Base-by-base conservation (phyloP, 164 flowering plant genomes). In the Macadamia tetraphylla region DNA sequence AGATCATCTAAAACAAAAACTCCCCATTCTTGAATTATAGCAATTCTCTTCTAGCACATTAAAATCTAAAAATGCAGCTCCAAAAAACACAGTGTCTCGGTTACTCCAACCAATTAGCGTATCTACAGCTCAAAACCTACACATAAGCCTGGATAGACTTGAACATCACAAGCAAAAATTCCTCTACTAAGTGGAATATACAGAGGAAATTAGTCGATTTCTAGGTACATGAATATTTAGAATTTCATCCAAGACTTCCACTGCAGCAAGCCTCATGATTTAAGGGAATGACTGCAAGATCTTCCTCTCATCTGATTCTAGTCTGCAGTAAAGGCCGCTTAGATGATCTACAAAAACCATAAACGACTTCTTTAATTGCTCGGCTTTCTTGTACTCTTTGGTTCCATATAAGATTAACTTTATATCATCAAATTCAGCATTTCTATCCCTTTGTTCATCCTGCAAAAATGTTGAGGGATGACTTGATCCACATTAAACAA, bases 361-460 rank as follows among this genome's bases (percentile, higher is more conserved):
- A 48, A 64, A 77, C 15, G 76, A 61, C 30, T 75, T 67, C 68
- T 58, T 77, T 40, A 77, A 46, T 30, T 32, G 63, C 66, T 70
- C 71, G 32, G 78, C 85, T 35, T 8, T 74, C 23, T 17, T 42
- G 74, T 69, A 82, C 64, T 76, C 80, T 46, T 75, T 65, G 35
- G 77, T 77, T 57, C 79, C 85, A 35, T 29, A 40, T 3, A 9
- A 23, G 5, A 72, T 79, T 60, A 82, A 52, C 78, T 72, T 76
- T 69, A 82, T 15, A 9, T 66, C 64, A 18, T 43, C 46, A 46
- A 4, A 48, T 42, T 58, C 62, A 6, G 9, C 51, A 14, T 8
- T 74, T 29, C 29, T 53, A 29, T 42, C 40, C 63, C 13, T 6
- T 29, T 44, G 14, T 15, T 46, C 55, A n/a, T 57, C 40, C 76